These are phyloP conservation scores for Calonectria montana DNA, from an alignment of 2,329 filamentous ascomycete species.

Conservation along the genomic window DNA sequence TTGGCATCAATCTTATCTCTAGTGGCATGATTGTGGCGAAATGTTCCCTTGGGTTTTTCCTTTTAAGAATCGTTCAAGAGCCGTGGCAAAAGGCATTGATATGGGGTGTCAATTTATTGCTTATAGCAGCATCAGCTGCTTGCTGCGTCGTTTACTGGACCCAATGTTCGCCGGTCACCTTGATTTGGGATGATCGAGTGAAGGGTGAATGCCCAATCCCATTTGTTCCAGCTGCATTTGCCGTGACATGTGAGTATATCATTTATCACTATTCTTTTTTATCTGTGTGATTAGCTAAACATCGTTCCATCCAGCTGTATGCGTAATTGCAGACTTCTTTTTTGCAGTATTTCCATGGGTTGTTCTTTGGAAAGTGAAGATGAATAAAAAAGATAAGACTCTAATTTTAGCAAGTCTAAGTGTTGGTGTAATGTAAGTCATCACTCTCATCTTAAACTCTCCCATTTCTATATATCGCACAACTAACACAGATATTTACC, in stretches of 20 bases:
- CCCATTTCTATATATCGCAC: fast-evolving
- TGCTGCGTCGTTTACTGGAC: constrained; percentile 3
- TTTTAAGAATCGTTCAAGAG: not conserved
- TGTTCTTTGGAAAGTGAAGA: not conserved
- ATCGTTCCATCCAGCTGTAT: not conserved
- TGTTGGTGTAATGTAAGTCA: not conserved
- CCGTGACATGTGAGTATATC: not conserved
- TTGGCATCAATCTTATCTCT: not conserved
- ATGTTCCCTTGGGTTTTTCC: not conserved
- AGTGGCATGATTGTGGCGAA: constrained; percentile 1
- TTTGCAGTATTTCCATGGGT: not conserved
- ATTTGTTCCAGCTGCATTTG: not conserved
- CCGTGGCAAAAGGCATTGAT: not conserved
- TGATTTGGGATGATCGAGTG: not conserved
- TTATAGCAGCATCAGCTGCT: not conserved
- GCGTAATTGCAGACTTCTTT: not conserved
- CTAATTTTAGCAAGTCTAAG: not conserved
- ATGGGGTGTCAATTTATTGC: not conserved
- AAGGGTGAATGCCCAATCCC: not conserved
- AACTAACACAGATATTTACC: not conserved
- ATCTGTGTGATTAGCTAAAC: not conserved
- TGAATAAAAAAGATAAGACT: not conserved
- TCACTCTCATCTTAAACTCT: not conserved
- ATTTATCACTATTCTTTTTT: too few relatives aligned
- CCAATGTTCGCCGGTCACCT: not conserved